Base-by-base conservation (phyloP, 768 basidiomycete species). In the Mycena maculata region DNA sequence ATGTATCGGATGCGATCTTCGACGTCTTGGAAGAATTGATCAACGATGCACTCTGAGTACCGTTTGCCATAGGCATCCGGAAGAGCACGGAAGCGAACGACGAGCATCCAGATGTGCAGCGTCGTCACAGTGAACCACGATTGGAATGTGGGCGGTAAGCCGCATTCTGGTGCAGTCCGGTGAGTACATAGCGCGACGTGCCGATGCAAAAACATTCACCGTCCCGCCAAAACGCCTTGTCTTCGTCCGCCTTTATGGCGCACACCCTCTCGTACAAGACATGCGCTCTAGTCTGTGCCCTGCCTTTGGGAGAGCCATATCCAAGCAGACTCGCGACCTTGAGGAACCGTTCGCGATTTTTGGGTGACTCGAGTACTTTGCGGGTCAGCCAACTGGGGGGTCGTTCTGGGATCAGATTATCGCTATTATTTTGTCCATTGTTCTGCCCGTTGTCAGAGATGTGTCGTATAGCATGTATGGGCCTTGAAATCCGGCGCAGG, bases 121-220 rank as follows among this genome's bases (percentile, higher is more conserved):
- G 96, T 95, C 30, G 94, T 94, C 55, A 98, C 81, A 5, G 93
- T 94, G 80, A 98, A 98, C 93, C 96, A 98, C 18, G 97, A 94
- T 74, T 98, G 96, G 78, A 97, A 98, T 0, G 97, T 98, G 15
- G 91, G 92, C 12, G 96, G 95, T 8, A 98, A 85, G 64, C 84
- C 84, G 73, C 93, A 97, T 65, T 88, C 96, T 98, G 72, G 0
- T 23, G 31, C 28, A 38, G 25, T 16, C 28, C n/a, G n/a, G 28
- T 65, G 15, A 68, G 69, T 50, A n/a, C 27, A 2, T 20, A 44
- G 58, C 60, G 36, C 60, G 30, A 57, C 45, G 57, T 64, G 36
- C 27, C 15, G 57, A 30, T 11, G 58, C 58, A 39, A 68, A 67
- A 33, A 27, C 18, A 54, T 25, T 62, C 74, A 90, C 92, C 87